Evolutionary conservation across 257 asterid species (phyloP), one percentile per base, ranked within the genome.

Genomic region (Plectranthus barbatus): DNA sequence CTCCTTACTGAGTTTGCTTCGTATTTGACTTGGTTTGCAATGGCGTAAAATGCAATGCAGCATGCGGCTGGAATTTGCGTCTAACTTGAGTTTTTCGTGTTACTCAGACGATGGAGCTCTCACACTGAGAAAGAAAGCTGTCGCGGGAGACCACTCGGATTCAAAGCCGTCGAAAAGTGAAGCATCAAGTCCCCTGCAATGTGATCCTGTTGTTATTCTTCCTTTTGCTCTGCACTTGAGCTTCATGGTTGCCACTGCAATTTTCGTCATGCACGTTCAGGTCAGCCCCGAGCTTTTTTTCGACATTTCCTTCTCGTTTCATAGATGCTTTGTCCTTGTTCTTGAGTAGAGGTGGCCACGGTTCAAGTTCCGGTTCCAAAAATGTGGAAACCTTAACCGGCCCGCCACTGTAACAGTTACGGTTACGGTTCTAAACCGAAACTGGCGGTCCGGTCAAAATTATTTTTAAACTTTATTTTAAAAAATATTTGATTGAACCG

Each of bases 261-360:
- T 86, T 71, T 79, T 92, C 7, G 85, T 82, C 75, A 88, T 91
- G 96, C 97, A 91, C 23, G 97, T 91, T 46, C 96, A 91, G 95
- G 98, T 88, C 21, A 63, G 85, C 29, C 37, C 53, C 39, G 46
- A 48, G 29, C 70, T 56, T 57, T 24, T 59, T 36, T 18, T 34
- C 2, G 31, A 2, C 31, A 7, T 58, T 42, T 59, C 29, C 19
- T 23, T 21, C 42, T 54, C 44, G 51, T 54, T 47, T 26, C 47
- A 13, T 31, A 34, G 20, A 36, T 33, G 42, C 13, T 33, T 37
- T 26, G 5, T 26, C 31, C 31, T 26, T 26, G n/a, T n/a, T n/a
- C n/a, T n/a, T n/a, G n/a, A n/a, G n/a, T n/a, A n/a, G n/a, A n/a
- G n/a, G n/a, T n/a, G n/a, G n/a, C n/a, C n/a, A n/a, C n/a, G n/a